These are phyloP conservation scores for Digitaria exilis DNA, from an alignment of 202 grass and related monocot species.

Conservation along the genomic window DNA sequence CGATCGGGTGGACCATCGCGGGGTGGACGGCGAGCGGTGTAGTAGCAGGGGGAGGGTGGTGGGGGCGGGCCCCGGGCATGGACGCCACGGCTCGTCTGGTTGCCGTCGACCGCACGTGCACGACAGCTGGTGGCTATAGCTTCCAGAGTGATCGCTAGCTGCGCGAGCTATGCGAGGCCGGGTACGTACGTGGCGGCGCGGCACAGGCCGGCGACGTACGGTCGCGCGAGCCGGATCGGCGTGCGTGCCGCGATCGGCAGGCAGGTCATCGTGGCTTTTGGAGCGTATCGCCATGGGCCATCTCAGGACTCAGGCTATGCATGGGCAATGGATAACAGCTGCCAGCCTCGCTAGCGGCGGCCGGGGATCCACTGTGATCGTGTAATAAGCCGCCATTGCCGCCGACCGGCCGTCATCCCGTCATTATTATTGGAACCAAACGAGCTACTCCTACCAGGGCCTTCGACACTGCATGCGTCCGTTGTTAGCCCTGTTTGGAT, in stretches of 20 bases:
- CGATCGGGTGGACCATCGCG: not conserved
- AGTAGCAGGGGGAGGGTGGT: not conserved
- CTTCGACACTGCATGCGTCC: too few species aligned
- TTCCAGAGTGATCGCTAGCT: slow-evolving; percentile 27
- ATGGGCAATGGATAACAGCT: not conserved
- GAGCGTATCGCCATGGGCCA: not conserved
- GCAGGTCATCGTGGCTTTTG: not conserved
- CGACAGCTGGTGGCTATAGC: slow-evolving; percentile 64
- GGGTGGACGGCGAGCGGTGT: slow-evolving; percentile 41
- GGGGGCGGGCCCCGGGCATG: slow-evolving; percentile 35
- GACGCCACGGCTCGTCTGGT: slow-evolving; percentile 49
- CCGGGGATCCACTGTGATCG: not conserved
- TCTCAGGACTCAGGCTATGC: too few species aligned
- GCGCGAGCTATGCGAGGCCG: too few species aligned
- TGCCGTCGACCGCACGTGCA: slow-evolving; percentile 53
- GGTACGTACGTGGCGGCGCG: not conserved
- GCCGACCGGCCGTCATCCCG: too few species aligned
- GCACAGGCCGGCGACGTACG: not conserved
- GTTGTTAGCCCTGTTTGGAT: too few species aligned
- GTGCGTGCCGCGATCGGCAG: not conserved
- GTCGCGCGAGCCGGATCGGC: not conserved
- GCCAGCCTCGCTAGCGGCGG: not conserved
- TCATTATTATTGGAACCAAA: too few species aligned
- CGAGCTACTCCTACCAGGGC: too few species aligned
- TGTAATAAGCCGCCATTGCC: too few species aligned